Evolutionary conservation across 768 basidiomycete genomes (phyloP), one percentile per base, ranked within the genome.

Genomic region (Megacollybia marginata): DNA sequence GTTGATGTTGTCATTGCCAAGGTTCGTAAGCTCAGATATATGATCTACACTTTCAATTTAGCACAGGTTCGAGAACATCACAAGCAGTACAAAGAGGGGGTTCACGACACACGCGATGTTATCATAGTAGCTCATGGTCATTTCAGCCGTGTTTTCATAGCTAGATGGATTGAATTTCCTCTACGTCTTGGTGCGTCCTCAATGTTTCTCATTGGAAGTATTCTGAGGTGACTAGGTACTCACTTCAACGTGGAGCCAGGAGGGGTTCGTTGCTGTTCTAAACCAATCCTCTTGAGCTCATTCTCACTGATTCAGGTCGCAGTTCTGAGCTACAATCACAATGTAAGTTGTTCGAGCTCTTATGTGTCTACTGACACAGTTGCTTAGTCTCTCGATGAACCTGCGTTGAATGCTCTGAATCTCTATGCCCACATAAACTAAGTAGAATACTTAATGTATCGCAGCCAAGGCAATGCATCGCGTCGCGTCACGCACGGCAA

Each of bases 51-150:
- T 43, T 18, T 40, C 38, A 40, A 40, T 40, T 13, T 13, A 18
- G 4, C 4, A 8, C 54, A 89, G 83, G 80, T 90, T 50, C 80
- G 80, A 10, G 80, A 85, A 58, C 79, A 85, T 59, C 88, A 92
- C 57, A 73, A 74, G 49, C 64, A 76, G 56, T 89, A 85, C 62
- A 70, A 78, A 43, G 86, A 89, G 56, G 77, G 85, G 44, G 80
- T 80, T 1, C 67, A 73, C 15, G 74, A 83, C 48, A 75, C 77
- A 18, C 78, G 87, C 18, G 92, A 96, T 57, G 84, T 92, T 9
- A 75, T 94, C 51, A 85, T 98, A 59, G 81, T 97, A 52, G 89
- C 92, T 1, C 94, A 97, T 64, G 92, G 88, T 4, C 74, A 82
- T 54, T 74, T 5, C 63, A 88, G 78, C 48, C 79, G 87, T 36